Evolutionary conservation across 23 red algal species (phyloP), one percentile per base, ranked within the genome.

Genomic region (Gracilaria gracilis): DNA sequence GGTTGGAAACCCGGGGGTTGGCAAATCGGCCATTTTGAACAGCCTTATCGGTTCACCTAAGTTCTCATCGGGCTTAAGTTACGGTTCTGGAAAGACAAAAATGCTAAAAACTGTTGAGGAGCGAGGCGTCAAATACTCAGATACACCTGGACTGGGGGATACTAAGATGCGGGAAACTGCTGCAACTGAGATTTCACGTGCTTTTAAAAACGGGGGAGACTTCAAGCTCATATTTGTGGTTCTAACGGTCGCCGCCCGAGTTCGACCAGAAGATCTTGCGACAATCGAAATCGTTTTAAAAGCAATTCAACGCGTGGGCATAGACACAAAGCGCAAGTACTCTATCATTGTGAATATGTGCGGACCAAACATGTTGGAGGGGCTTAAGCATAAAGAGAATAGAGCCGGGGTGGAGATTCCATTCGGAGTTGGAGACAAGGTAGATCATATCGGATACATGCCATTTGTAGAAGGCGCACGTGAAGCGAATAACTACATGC

Each of bases 141-240:
- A 72, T 72, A 72, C 66, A 27, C 66, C 66, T 16, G 66, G 66
- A 72, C 66, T 72, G 1, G 66, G 9, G 13, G 66, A 72, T 72
- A 72, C 37, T 72, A 19, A 72, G 15, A 72, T 40, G 32, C 66
- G 66, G 9, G 66, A 72, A 40, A 72, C 8, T 2, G 66, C 66
- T 19, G 66, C 66, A 17, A 1, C 1, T 19, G 66, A 72, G 66
- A 72, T 72, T 72, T 72, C 66, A 8, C 7, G 19, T 13, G 32
- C 66, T 25, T 40, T 72, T 37, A 1, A 40, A 17, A 2, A 1
- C 5, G 66, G 66, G 25, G 66, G 66, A 40, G 16, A 21, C 1
- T 27, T 72, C 66, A 72, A 35, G 37, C 32, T 72, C 66, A 25
- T 72, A 17, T 72, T 72, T 19, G 66, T 72, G 7, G 37, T 40